Evolutionary conservation across 2,329 filamentous ascomycete species (phyloP), one percentile per base, ranked within the genome.

Genomic region (Tolypocladium cylindrosporum): DNA sequence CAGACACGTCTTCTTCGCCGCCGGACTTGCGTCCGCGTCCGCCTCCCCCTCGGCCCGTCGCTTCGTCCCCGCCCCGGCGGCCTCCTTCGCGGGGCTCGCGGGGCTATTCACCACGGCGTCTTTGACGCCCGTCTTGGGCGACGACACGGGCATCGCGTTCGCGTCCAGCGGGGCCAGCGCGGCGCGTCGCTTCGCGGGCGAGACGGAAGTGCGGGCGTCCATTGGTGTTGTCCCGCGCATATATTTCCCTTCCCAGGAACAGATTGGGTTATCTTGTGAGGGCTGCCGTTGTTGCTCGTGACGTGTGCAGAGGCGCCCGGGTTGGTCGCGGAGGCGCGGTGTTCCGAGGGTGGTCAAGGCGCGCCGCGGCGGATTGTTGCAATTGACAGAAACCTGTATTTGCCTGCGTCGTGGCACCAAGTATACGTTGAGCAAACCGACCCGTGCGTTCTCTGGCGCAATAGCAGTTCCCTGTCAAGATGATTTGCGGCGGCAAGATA

Each of bases 151-250:
- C 63, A 68, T 68, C 66, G 73, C 72, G 71, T 80, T 80, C 57
- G 74, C 72, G 69, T 79, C 72, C 55, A 78, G 70, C 27, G 75
- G 67, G 55, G 73, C 77, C 45, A 80, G 75, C 61, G 75, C 76
- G 73, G 74, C 77, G 75, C 78, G 78, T 75, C 76, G 71, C 66
- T 78, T 79, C 42, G 67, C 61, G 13, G 77, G 77, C 52, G 74
- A 74, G 37, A 16, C 45, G 41, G 34, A 14, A 31, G 60, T 40
- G n/a, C 24, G 39, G 54, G 54, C 39, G 34, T 54, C 53, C 53
- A 54, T 54, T 34, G 37, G 24, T 31, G 11, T 19, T 27, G 3
- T 27, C 21, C 43, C 10, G 3, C 2, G 42, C 24, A n/a, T 24
- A 8, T 21, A 21, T 43, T n/a, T 13, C 9, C 4, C 42, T 43